Evolutionary conservation across 1,139 yeast species (phyloP), one percentile per base, ranked within the genome.

Genomic region (Protomyces inouyei): DNA sequence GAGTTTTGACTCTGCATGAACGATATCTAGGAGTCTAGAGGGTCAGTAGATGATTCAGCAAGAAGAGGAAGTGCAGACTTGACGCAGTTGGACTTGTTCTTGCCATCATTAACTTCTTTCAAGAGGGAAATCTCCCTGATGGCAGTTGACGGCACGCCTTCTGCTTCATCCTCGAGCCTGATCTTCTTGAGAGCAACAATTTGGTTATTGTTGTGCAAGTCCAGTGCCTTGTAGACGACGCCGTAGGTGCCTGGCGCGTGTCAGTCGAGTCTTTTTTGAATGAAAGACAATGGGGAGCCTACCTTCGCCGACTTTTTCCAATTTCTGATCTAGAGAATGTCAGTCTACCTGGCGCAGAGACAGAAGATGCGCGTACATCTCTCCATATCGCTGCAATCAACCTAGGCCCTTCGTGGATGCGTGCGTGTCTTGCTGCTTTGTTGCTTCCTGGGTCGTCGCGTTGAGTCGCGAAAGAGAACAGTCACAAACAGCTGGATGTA

Each of bases 101-200:
- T 91, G 71, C 88, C 95, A 76, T 93, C 96, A 68, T 89, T 83
- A 82, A 93, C 83, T 76, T 95, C 98, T 76, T 93, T 93, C 71
- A 93, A 80, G 57, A 95, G 81, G 0, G 98, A 92, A 70, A 93
- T 93, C 76, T 93, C 99, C 70, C 99, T 83, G 68, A 93, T 93
- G 1, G 99, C 98, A 0, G 99, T 95, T 21, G 97, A 89, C 4
- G 98, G 98, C 43, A 93, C 98, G 52, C 99, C 99, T 76, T 93
- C 98, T 76, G 92, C 98, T 76, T 95, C 98, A 55, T 96, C 90
- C 74, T 95, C 99, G 65, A 95, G 80, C 67, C 98, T 83, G 75
- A 93, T 93, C 77, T 93, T 93, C 76, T 93, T 93, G 71, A 95
- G 79, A 0, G 99, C 99, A 55, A 93, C 98, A 35, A 92, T 83